Conservation (phyloP, 1,139 yeast species). For the Saccharomyces pastorianus region DNA sequence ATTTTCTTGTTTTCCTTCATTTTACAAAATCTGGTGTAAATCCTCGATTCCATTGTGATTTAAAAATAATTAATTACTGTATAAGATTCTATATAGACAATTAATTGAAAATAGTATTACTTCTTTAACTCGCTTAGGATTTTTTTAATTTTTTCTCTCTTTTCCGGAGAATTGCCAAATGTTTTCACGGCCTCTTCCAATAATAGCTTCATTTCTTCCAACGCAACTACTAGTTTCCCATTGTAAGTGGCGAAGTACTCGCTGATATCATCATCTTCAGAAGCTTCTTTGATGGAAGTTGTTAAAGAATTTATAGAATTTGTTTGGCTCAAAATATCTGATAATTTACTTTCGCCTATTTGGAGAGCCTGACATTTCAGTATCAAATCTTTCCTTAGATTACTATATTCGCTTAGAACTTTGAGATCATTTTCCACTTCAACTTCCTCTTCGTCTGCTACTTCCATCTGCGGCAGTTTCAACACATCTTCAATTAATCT, state of each 20-base stretch:
- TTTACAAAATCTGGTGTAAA: background rate
- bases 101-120: conserved; percentile 1
- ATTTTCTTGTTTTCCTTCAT: conserved; percentile 3
- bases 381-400: conserved; percentile 14
- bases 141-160: conserved; percentile 3
- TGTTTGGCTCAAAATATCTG: conserved; percentile 7
- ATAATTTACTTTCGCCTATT: conserved; percentile 9
- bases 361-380: conserved; percentile 15
- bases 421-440: conserved; percentile 3
- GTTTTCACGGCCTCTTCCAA: conserved; percentile 16
- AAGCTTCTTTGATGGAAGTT: conserved; percentile 6
- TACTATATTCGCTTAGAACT: conserved; percentile 19
- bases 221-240: conserved; percentile 7
- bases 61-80: conserved; percentile 1
- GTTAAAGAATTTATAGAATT: conserved; percentile 7
- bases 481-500: conserved; percentile 17
- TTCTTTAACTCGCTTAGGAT: background rate
- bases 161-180: conserved; percentile 6
- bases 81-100: conserved; percentile 1
- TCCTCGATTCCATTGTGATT: background rate
- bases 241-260: conserved; percentile 14
- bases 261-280: conserved; percentile 4
- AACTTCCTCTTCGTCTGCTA: conserved; percentile 3
- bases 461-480: conserved; percentile 17
- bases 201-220: conserved; percentile 14